Percentiles rank a stretch among this genome's conserved stretches.
These are phyloP conservation scores for Alternaria gansuensis DNA, from an alignment of 2,329 filamentous ascomycete species.

Conservation along the genomic window DNA sequence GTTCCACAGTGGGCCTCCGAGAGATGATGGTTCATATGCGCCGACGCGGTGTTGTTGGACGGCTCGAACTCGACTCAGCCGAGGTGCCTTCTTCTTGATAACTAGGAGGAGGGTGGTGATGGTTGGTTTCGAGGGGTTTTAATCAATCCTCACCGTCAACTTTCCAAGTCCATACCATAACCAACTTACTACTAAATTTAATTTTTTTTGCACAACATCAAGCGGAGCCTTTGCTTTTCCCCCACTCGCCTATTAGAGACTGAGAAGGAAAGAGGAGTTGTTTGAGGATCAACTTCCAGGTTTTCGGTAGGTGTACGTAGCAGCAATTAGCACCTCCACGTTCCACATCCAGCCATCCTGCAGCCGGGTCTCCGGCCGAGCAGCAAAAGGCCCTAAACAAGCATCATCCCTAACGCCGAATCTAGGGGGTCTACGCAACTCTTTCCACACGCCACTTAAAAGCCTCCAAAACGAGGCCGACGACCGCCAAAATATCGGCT, in stretches of 20 bases:
- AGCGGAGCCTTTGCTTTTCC: not conserved
- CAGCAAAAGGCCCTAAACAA: constrained; percentile 9
- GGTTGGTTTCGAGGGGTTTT: constrained; percentile 2
- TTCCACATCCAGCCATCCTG: constrained; percentile 6
- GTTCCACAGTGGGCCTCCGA: constrained; percentile 10
- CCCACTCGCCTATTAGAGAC: not conserved
- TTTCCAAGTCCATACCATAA: not conserved
- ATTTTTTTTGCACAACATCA: constrained; percentile 1
- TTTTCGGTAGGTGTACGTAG: not conserved
- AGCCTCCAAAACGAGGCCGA: not conserved
- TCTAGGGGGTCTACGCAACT: constrained; percentile 10
- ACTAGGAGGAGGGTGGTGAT: constrained; percentile 6
- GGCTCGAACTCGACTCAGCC: constrained; percentile 4
- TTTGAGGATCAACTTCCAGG: not conserved
- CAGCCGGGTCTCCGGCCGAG: constrained; percentile 3
- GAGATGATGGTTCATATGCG: constrained; percentile 8
- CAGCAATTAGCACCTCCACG: constrained; percentile 6
- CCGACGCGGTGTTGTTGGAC: constrained; percentile 8
- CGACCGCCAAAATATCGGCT: not conserved
- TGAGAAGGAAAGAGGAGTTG: constrained; percentile 2
- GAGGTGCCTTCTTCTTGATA: not conserved
- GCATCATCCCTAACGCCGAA: constrained; percentile 10
- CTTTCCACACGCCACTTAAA: not conserved
- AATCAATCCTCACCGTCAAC: not conserved
- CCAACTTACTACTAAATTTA: not conserved